Evolutionary conservation across 768 basidiomycete genomes (phyloP), one percentile per base, ranked within the genome.

Genomic region (Paxillus ammoniavirescens): DNA sequence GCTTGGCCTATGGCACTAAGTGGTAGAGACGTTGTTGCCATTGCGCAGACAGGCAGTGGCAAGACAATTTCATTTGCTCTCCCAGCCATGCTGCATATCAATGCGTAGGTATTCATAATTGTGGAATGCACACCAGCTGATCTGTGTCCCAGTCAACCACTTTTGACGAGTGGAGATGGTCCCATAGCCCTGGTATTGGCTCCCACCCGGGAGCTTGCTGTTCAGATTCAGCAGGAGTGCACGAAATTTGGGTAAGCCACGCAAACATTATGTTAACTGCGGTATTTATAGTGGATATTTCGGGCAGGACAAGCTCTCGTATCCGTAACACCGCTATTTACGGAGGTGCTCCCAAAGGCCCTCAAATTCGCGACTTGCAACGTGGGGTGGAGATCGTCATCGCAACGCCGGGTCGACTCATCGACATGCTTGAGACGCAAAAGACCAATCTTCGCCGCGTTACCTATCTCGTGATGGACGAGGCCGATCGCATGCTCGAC

Each of bases 401-500:
- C 61, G 97, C 97, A n/a, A 99, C 97, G n/a, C 97, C 97, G 8
- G 97, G 97, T 64, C 93, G 97, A 60, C 78, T 99, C 60, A 99
- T 99, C 62, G 97, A 99, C 69, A 98, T 99, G 97, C 82, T 99
- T 26, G 97, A 99, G 76, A 84, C 83, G 1, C 87, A 90, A 67
- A 97, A 97, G 76, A 98, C 95, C 18, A 98, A 98, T 72, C 82
- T 99, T 49, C 91, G 91, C 53, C 87, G 97, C 40, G 81, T 99
- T 52, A 99, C 97, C 18, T 99, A 98, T 73, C 82, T 99, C 38
- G 97, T 99, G 67, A 91, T 99, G 86, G 97, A 99, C 66, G 97
- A 99, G 73, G 97, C 97, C 42, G 97, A 99, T 77, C 92, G 97
- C 66, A 99, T 99, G 97, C 82, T 99, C 59, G 97, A 99, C 78